These are phyloP conservation scores for Euphorbia peplus DNA, from an alignment of 345 rosid genomes.

Conservation along the genomic window DNA sequence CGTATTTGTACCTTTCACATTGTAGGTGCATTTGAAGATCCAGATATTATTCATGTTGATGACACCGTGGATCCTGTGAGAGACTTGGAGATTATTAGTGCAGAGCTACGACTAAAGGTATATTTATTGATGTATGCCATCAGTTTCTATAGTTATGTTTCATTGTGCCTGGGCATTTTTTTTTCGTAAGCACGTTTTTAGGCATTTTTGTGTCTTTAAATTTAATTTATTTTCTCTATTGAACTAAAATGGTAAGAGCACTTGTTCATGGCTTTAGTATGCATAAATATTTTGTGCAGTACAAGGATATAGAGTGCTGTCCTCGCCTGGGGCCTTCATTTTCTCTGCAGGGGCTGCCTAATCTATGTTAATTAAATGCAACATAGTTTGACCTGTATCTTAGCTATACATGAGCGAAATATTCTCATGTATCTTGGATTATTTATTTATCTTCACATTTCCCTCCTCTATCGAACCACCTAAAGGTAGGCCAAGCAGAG, in stretches of 20 bases:
- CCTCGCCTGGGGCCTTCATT: neutral
- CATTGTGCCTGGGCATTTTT: neutral
- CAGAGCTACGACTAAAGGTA: constrained; percentile 87
- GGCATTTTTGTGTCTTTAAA: neutral
- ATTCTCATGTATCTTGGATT: no score
- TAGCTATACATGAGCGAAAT: neutral
- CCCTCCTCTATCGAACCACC: neutral
- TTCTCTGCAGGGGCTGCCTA: neutral
- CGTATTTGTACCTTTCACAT: neutral
- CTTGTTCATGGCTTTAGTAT: neutral
- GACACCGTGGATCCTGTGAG: constrained; percentile 92
- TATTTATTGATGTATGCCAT: neutral
- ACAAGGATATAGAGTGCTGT: neutral
- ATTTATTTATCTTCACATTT: neutral
- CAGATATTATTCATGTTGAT: constrained; percentile 94
- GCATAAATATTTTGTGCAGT: neutral
- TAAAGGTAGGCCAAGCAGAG: neutral
- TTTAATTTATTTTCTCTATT: neutral
- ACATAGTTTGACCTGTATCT: neutral
- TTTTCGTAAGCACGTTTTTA: neutral
- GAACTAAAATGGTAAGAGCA: neutral
- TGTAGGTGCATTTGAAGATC: constrained; percentile 93
- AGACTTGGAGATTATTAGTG: constrained; percentile 80
- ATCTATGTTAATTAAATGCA: neutral
- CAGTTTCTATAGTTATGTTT: neutral